phyloP scores from a whole-genome alignment of 2,329 filamentous ascomycete genomes.

The Pleurostoma richardsiae region DNA sequence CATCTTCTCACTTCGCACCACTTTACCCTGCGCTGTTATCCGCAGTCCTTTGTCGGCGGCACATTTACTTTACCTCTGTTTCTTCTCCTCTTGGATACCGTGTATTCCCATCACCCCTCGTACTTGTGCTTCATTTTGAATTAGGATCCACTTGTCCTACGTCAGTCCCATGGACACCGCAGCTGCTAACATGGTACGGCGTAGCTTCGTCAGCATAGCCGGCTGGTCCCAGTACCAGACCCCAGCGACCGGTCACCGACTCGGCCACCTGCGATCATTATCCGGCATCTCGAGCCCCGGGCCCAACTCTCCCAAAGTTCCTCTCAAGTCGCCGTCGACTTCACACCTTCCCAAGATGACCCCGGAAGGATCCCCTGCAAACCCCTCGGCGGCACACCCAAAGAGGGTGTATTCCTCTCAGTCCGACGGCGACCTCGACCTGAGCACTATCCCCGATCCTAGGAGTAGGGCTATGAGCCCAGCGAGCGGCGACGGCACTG shows the following conservation, averaged over 20 bases:
- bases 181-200: slow-evolving; percentile 7
- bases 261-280: slow-evolving; percentile 47
- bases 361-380: slow-evolving; percentile 12
- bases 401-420: slow-evolving; percentile 26
- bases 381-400: slow-evolving; percentile 12
- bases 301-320: slow-evolving; percentile 25
- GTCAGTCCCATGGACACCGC: too few relatives aligned
- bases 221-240: slow-evolving; percentile 44
- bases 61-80: neutral
- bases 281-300: slow-evolving; percentile 42
- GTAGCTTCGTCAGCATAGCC: slow-evolving; percentile 48
- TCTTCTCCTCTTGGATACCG: neutral
- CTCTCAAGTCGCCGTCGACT: slow-evolving; percentile 31
- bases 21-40: neutral
- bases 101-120: neutral
- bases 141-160: too few relatives aligned
- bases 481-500: slow-evolving; percentile 25
- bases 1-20: neutral
- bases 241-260: slow-evolving; percentile 22
- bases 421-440: slow-evolving; percentile 49
- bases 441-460: slow-evolving; percentile 66
- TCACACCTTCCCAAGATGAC: slow-evolving; percentile 33
- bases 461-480: slow-evolving; percentile 48
- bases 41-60: neutral
- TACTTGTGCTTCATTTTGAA: neutral